phyloP scores from a whole-genome alignment of 441 rosid species.

The Mallotus repandus region DNA sequence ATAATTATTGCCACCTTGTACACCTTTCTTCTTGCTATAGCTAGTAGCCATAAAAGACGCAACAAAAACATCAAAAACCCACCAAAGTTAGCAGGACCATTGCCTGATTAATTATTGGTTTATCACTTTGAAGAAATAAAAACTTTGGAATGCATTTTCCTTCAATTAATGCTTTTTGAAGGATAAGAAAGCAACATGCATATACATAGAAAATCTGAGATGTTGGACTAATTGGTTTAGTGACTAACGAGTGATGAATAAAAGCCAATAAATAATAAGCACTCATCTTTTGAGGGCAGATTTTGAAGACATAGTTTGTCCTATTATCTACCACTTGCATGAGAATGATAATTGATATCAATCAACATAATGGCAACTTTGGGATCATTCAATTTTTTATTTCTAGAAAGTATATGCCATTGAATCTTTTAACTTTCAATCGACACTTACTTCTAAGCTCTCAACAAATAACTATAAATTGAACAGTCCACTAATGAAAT shows the following conservation, averaged over 20 bases:
- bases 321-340: too few relatives aligned
- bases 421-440: too few relatives aligned
- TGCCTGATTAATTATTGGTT: slow-evolving; percentile 22
- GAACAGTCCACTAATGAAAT: too few relatives aligned
- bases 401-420: too few relatives aligned
- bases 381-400: too few relatives aligned
- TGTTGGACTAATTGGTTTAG: neutral
- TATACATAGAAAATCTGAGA: slow-evolving; percentile 31
- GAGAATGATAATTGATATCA: too few relatives aligned
- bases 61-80: slow-evolving; percentile 22
- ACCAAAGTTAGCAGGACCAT: slow-evolving; percentile 42
- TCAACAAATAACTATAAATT: too few relatives aligned
- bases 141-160: too few relatives aligned
- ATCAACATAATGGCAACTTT: too few relatives aligned
- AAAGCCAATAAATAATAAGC: neutral
- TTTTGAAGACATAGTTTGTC: too few relatives aligned
- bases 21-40: slow-evolving; percentile 21
- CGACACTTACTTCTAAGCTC: too few relatives aligned
- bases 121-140: neutral
- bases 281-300: neutral
- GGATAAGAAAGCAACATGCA: neutral
- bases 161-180: neutral
- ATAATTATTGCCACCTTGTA: neutral
- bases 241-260: neutral
- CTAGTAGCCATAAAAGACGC: slow-evolving; percentile 7